Conservation (phyloP, 257 asterid genomes). For the Penstemon barbatus region DNA sequence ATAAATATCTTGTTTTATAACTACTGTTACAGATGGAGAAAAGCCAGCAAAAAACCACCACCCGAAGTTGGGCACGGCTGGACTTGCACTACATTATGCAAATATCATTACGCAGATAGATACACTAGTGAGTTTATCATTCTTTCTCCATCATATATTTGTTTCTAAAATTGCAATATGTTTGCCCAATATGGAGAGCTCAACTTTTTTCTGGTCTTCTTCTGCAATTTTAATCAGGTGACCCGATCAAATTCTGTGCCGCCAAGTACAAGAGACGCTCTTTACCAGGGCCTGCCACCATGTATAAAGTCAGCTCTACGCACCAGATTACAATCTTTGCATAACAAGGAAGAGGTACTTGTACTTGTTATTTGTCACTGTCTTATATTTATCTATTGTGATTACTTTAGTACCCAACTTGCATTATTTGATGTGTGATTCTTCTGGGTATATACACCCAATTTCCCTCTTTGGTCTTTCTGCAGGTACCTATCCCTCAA, state of each 20-base stretch:
- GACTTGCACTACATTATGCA: constrained; percentile 92
- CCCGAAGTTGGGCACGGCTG: constrained; percentile 83
- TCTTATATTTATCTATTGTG: not conserved
- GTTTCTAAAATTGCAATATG: too few relatives aligned
- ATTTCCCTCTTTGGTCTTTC: not conserved
- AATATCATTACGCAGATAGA: constrained; percentile 84
- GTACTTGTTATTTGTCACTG: too few relatives aligned
- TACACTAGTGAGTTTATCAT: constrained; percentile 68
- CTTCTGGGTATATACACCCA: not conserved
- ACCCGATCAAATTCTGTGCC: constrained; percentile 79
- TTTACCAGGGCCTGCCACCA: constrained; percentile 87
- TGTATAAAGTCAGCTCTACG: constrained; percentile 68
- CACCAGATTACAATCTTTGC: constrained; percentile 60
- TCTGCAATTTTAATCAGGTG: constrained; percentile 51
- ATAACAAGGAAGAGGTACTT: constrained; percentile 70
- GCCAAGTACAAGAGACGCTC: constrained; percentile 75
- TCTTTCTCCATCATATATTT: not conserved
- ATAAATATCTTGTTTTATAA: constrained; percentile 1
- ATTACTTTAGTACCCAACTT: not conserved
- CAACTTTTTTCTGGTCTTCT: not conserved
- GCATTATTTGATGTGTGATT: not conserved
- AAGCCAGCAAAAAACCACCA: constrained; percentile 45
- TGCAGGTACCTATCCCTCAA: constrained; percentile 63
- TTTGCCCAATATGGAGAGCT: not conserved
- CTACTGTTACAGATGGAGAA: constrained; percentile 52